Evolutionary conservation across 2,329 filamentous ascomycete genomes (phyloP), one percentile per base, ranked within the genome.

Genomic region (Stachybotrys chlorohalonatus): DNA sequence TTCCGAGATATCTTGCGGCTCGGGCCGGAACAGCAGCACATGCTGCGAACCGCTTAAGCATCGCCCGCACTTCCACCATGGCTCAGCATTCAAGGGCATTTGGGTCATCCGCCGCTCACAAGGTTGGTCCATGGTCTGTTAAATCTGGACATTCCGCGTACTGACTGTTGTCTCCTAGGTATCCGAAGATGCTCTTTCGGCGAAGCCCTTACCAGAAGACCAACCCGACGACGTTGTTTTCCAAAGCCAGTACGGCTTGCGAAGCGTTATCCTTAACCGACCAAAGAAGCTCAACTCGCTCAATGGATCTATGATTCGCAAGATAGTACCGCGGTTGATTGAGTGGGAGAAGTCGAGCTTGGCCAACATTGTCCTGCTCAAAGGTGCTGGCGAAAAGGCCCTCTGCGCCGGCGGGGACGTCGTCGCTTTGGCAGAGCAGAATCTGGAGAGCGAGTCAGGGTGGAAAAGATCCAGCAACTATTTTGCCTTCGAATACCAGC

Each of bases 381-480:
- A 96, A 73, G 94, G 94, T 58, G 83, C 88, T 30, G 95, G 94
- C 15, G 79, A 85, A 45, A 87, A 83, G 71, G 90, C 93, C 30
- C 87, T 99, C 63, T 99, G 94, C 69, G 91, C 94, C 2, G 94
- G 94, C 62, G 94, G 94, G 56, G 94, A 99, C 70, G 92, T 99
- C 47, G 81, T 83, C 16, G 84, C 80, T 48, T 83, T 99, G 58
- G 93, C 91, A 45, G 60, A 81, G 58, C 81, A 84, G 70, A 96
- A 95, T 70, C 73, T 80, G 67, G 65, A 83, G 56, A 85, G 88
- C 1, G 64, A 72, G 4, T 78, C 86, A 61, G 92, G 92, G 36
- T 86, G 90, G 74, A 75, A 85, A 65, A 79, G 80, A 63, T 95
- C 92, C 31, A 76, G 82, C 51, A 85, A 92, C 52, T 99, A 95